Evolutionary conservation across 2,329 filamentous ascomycete species (phyloP).

Genomic region (Cordyceps cicadae): DNA sequence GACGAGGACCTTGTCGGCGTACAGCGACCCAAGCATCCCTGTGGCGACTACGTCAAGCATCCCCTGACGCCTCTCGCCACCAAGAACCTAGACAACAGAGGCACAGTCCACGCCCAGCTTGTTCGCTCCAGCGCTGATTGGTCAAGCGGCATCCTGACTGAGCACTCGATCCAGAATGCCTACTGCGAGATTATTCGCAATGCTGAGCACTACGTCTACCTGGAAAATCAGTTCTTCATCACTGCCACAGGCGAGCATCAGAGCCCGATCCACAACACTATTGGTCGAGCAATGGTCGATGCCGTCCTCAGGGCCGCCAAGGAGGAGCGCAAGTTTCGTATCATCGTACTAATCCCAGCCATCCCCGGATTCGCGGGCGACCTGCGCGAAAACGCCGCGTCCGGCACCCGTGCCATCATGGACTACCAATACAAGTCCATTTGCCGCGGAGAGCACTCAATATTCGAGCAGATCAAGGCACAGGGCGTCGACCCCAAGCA

Average conservation of each 20-base stretch:
- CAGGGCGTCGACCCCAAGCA: conserved; percentile 69
- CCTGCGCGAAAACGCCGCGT: conserved; percentile 71
- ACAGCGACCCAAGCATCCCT: conserved; percentile 79
- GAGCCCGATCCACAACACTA: conserved; percentile 74
- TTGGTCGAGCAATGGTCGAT: conserved; percentile 85
- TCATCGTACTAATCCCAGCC: conserved; percentile 84
- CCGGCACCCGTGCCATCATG: conserved; percentile 90
- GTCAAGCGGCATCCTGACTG: conserved; percentile 81
- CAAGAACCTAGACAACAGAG: conserved; percentile 57
- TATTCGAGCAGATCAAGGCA: conserved; percentile 66
- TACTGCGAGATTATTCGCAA: conserved; percentile 78
- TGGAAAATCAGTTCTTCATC: conserved; percentile 99
- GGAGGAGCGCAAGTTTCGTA: conserved; percentile 77
- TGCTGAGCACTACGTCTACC: conserved; percentile 89
- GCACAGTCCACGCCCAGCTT: conserved; percentile 72
- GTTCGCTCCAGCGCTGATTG: conserved; percentile 89
- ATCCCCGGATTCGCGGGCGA: conserved; percentile 94
- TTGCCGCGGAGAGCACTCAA: conserved; percentile 82
- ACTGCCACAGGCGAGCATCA: conserved; percentile 88
- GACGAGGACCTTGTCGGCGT: conserved; percentile 83
- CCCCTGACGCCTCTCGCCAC: conserved; percentile 60
- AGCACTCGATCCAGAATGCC: conserved; percentile 81
- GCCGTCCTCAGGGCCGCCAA: conserved; percentile 74
- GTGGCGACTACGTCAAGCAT: conserved; percentile 79
- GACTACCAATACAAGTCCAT: conserved; percentile 98